phyloP scores from a whole-genome alignment of 306 rosid species.

The Fagus crenata region DNA sequence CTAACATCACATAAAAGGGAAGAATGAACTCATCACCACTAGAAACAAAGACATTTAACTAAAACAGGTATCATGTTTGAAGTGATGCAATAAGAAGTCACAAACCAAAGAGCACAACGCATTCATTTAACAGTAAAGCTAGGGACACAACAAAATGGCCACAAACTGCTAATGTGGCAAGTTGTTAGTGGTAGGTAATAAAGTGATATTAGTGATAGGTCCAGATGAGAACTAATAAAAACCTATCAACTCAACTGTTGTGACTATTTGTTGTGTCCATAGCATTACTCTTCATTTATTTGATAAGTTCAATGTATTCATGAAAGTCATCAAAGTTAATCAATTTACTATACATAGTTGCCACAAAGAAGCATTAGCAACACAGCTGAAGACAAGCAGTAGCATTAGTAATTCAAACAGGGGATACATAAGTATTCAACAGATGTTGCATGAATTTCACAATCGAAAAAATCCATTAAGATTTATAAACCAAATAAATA shows the following conservation, averaged over 20 bases:
- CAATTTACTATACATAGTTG: not conserved
- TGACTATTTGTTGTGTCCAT: too few relatives aligned
- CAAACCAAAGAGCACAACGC: constrained; percentile 5
- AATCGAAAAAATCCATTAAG: constrained; percentile 15
- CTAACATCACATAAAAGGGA: too few relatives aligned
- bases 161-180: too few relatives aligned
- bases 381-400: not conserved
- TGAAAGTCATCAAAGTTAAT: not conserved
- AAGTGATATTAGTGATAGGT: too few relatives aligned
- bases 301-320: not conserved
- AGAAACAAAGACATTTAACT: not conserved
- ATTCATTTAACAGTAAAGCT: too few relatives aligned
- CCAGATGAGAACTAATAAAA: too few relatives aligned
- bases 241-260: too few relatives aligned
- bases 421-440: not conserved
- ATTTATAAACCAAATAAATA: constrained; percentile 29
- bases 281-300: not conserved
- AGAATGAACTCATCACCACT: not conserved
- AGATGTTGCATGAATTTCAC: not conserved
- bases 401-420: not conserved
- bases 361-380: not conserved
- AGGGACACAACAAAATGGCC: too few relatives aligned
- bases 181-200: too few relatives aligned
- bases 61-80: not conserved
- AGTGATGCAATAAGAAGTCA: constrained; percentile 2